Evolutionary conservation across 1,284 basidiomycete genomes (phyloP), one percentile per base, ranked within the genome.

Genomic region (Mycena citricolor): DNA sequence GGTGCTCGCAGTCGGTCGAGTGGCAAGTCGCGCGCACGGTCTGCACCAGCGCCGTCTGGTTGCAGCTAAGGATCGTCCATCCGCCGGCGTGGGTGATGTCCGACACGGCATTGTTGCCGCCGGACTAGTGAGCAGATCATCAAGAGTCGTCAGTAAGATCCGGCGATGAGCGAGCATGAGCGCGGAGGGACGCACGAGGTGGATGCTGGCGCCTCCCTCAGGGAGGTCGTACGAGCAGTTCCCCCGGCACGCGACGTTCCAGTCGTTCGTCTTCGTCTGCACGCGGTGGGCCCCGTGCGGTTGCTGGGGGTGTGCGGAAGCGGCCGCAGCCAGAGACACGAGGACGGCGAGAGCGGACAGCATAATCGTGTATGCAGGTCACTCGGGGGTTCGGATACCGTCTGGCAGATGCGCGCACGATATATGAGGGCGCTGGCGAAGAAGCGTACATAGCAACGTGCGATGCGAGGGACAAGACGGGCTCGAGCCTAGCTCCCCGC

Each of bases 81-180:
- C 76, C 77, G 8, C 70, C 73, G 3, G 74, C 73, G 10, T 57
- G 33, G 1, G 77, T 77, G 40, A 79, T 70, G 52, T 80, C 77
- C 7, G 74, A 71, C 20, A 79, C 71, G 3, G 71, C 62, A 19
- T 54, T 57, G 2, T 68, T 56, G 11, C 74, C 72, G 61, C 65
- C 71, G 45, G 42, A 52, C 49, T 50, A 23, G 11, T 8, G 11
- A 3, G 13, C 2, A 22, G 4, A 33, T 26, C n/a, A n/a, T n/a
- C n/a, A n/a, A n/a, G 21, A 34, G 21, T 21, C 5, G 23, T 13
- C 21, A 13, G 14, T 23, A 20, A 30, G 30, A n/a, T 24, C 3
- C 21, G n/a, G 19, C 5, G 17, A 10, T 6, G 24, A 22, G 29
- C 23, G 14, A 26, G 12, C 25, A 8, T 8, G 19, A 23, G 7